phyloP scores from a whole-genome alignment of 768 basidiomycete species.

The Imleria badia region DNA sequence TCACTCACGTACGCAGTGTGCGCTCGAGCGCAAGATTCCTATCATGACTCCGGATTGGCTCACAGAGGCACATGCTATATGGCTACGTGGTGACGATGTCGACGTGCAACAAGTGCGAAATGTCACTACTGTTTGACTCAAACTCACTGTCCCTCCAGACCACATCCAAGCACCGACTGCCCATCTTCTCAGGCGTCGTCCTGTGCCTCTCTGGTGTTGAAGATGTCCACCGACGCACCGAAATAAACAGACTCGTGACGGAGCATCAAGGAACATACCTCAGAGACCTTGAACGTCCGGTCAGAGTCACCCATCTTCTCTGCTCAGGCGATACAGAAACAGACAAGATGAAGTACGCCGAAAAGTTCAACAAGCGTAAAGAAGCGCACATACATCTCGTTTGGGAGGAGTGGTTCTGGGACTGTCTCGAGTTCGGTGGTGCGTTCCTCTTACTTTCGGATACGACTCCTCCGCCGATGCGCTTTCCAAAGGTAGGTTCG shows the following conservation, averaged over 20 bases:
- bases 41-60: conserved; percentile 83
- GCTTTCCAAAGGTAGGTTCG: conserved; percentile 51
- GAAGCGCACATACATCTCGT: conserved; percentile 77
- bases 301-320: conserved; percentile 82
- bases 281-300: conserved; percentile 74
- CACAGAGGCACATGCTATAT: conserved; percentile 62
- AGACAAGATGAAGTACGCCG: conserved; percentile 78
- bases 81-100: conserved; percentile 81
- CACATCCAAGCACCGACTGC: conserved; percentile 58
- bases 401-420: conserved; percentile 99
- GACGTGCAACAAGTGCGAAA: conserved; percentile 56
- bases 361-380: conserved; percentile 65
- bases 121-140: not conserved
- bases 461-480: not conserved
- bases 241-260: conserved; percentile 63
- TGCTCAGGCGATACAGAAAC: conserved; percentile 66
- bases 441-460: conserved; percentile 10
- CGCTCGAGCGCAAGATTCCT: conserved; percentile 75
- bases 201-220: conserved; percentile 78
- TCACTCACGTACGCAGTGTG: conserved; percentile 54
- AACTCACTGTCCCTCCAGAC: conserved; percentile 42
- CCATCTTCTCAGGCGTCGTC: conserved; percentile 67
- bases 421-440: conserved; percentile 77
- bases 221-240: conserved; percentile 54
- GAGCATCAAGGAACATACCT: conserved; percentile 66